Base-by-base conservation (phyloP, 192 early-diverging fungal genomes). In the Chytriomyces confervae region DNA sequence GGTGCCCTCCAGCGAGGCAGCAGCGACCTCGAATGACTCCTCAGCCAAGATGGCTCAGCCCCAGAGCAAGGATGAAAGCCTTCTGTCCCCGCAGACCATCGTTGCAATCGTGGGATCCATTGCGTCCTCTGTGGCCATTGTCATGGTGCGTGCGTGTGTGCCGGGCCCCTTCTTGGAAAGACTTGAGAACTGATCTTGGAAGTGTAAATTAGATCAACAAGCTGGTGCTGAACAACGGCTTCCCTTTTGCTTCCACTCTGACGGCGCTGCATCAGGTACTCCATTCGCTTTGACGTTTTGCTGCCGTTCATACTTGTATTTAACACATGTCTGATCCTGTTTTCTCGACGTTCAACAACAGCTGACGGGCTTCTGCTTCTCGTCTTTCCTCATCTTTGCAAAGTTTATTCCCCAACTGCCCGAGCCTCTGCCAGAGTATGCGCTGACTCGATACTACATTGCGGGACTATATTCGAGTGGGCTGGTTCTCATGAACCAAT, bases 401-500 rank as follows among this genome's bases (percentile, higher is more conserved):
- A 76, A 76, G 46, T 27, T 62, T 48, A 76, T 76, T 49, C 74
- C 74, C 10, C 62, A 50, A 27, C 74, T 76, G 10, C 74, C 74
- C 9, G 74, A 76, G 49, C 64, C 74, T 9, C 36, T 76, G 11
- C 74, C 74, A n/a, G 62, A 61, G 29, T 62, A 62, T 44, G 45
- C 60, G 9, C 48, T 62, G 16, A 20, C 74, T 10, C 27, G 67
- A n/a, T 51, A 48, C 61, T 66, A 66, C 47, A 62, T 76, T 66
- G 74, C 74, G 45, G 62, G 48, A 43, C 49, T 76, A 11, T 76
- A 76, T 66, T 76, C 74, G 13, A 16, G 62, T 45, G 76, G 76
- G 18, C 16, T 77, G 13, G 76, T 77, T 6, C 53, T 77, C 16
- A 77, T 77, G 76, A 77, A 77, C 76, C 68, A 69, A 43, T 71